phyloP scores from a whole-genome alignment of 2,329 filamentous ascomycete genomes.

The Aspergillus sp. region DNA sequence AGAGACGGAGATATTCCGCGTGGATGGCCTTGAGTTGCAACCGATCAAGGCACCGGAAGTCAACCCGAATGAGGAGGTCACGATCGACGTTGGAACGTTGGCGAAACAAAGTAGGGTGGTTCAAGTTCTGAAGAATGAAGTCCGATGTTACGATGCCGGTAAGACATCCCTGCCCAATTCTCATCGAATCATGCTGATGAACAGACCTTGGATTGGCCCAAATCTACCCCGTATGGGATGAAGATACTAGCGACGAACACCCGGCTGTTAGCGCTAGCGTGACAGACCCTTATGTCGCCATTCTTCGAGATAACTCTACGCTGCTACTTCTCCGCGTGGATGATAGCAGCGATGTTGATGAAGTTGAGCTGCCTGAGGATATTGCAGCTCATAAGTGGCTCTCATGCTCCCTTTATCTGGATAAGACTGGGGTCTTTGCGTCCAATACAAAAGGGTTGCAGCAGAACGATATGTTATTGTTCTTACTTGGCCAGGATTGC shows the following conservation, averaged over 20 bases:
- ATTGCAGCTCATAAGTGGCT: conserved; percentile 69
- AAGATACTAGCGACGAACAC: conserved; percentile 75
- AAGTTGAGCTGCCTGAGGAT: conserved; percentile 64
- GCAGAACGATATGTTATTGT: conserved; percentile 63
- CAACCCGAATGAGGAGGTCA: conserved; percentile 82
- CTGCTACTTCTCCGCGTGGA: conserved; percentile 77
- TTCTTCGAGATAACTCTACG: conserved; percentile 80
- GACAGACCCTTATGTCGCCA: conserved; percentile 77
- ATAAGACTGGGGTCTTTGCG: conserved; percentile 57
- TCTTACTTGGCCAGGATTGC: conserved; percentile 72
- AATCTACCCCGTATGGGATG: conserved; percentile 89
- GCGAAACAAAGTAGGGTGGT: conserved; percentile 78
- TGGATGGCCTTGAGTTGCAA: conserved; percentile 72
- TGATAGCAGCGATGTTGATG: conserved; percentile 78
- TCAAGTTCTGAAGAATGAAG: conserved; percentile 81
- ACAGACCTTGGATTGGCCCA: conserved; percentile 81
- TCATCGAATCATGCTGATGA: conserved; percentile 13
- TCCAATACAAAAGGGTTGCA: conserved; percentile 19
- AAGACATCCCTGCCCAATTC: conserved; percentile 36
- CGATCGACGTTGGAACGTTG: conserved; percentile 80
- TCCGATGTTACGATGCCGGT: conserved; percentile 89
- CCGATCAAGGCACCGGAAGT: conserved; percentile 82
- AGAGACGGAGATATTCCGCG: conserved; percentile 72
- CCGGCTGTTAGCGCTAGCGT: conserved; percentile 78
- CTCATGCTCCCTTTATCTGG: conserved; percentile 79